Evolutionary conservation across 2,329 filamentous ascomycete species (phyloP).

Genomic region (Paecilomyces sp.): DNA sequence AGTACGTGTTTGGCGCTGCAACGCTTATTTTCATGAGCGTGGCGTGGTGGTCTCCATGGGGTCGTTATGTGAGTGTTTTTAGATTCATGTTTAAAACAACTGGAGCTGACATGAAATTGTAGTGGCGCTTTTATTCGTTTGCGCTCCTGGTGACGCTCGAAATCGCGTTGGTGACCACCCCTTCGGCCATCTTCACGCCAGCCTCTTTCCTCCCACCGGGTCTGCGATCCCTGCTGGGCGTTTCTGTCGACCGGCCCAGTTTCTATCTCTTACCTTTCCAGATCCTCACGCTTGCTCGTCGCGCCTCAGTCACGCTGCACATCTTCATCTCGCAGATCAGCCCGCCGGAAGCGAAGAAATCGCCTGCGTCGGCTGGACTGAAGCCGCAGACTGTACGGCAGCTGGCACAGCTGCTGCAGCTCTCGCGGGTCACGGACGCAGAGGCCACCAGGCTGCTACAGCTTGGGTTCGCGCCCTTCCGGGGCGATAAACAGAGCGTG

Average conservation of each 20-base stretch:
- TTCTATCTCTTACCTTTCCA: conserved; percentile 70
- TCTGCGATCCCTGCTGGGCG: conserved; percentile 19
- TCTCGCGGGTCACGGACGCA: conserved; percentile 54
- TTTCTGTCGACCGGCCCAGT: conserved; percentile 42
- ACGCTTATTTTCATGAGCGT: conserved; percentile 31
- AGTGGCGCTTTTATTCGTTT: conserved; percentile 49
- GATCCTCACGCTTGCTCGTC: conserved; percentile 65
- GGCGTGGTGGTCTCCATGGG: conserved; percentile 35
- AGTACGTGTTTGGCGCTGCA: conserved; percentile 32
- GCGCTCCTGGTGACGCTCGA: conserved; percentile 51
- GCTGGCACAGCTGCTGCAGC: conserved; percentile 58
- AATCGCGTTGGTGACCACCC: conserved; percentile 49
- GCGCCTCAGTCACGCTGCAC: conserved; percentile 68
- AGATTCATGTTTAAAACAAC: conserved; percentile 7
- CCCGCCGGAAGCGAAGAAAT: conserved; percentile 51
- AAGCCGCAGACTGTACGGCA: conserved; percentile 51
- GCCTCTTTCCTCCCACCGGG: conserved; percentile 20
- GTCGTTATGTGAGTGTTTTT: conserved; percentile 36
- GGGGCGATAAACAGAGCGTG: conserved; percentile 59
- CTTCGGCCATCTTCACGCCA: conserved; percentile 34
- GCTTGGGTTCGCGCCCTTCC: conserved; percentile 75
- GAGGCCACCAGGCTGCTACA: conserved; percentile 66
- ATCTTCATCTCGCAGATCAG: conserved; percentile 78
- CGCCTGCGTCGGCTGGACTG: conserved; percentile 22
- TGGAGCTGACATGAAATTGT: conserved; percentile 11